Evolutionary conservation across 352 stramenopile species (phyloP), one percentile per base, ranked within the genome.

Genomic region (Globisporangium recalcitrans): DNA sequence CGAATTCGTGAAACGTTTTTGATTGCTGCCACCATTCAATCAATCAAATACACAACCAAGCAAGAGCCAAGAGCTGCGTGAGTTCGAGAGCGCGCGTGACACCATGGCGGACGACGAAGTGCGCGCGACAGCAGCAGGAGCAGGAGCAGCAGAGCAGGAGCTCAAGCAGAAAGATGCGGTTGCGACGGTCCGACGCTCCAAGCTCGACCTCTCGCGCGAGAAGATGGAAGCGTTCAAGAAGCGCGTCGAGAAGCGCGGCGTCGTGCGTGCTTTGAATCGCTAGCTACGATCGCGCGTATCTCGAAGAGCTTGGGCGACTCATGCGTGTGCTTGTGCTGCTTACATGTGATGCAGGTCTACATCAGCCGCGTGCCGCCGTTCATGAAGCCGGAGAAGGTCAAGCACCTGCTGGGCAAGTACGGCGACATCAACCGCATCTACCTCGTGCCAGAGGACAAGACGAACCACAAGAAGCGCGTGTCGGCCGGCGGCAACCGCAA

Each of bases 321-420:
- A 40, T 29, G 22, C 6, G 4, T 42, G n/a, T 4, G 2, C 6
- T 21, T 46, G 7, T 46, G 34, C 3, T 31, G 26, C 27, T 4
- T 32, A 3, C 9, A 40, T 19, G 27, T 24, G 19, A 22, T 24
- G 2, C 46, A 74, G 68, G 36, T 98, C 19, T 99, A 99, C 82
- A 87, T 99, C 59, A 93, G 93, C 27, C 91, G 95, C 34, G 82
- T 99, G 47, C 97, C 97, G 49, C 96, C 97, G 11, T 97, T 96
- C 63, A 99, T 99, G 96, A 98, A 97, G 60, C 95, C 95, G 1
- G 91, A 97, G 60, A 98, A 99, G 72, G 73, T 99, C 36, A 97
- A 95, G 64, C 80, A 91, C 56, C 66, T 99, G 38, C 69, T 99
- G 32, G 75, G 73, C 22, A 80, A 98, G 65, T 98, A 97, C 70